Base-by-base conservation (phyloP, 2,329 filamentous ascomycete genomes). In the Fusarium ambrosium region DNA sequence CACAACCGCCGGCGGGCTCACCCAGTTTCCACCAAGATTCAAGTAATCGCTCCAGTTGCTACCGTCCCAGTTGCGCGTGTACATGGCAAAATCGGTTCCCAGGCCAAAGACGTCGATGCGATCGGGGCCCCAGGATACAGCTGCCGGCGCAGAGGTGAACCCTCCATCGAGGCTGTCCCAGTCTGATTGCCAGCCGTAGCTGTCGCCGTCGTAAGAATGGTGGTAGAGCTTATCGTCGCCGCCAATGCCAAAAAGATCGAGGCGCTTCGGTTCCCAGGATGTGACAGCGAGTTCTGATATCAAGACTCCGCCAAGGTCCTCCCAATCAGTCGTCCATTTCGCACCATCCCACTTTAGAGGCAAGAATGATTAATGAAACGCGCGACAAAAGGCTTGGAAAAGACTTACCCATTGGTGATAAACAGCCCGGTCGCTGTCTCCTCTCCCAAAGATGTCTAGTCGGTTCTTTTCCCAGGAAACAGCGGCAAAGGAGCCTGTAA, bases 71-170 rank as follows among this genome's bases (percentile, higher is more conserved):
- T 24, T 66, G 67, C 75, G 77, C 69, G 80, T 72, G 58, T 76
- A 74, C 68, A 77, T 77, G 8, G 68, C 70, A 20, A 70, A 70
- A 56, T 79, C 73, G 18, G 64, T 72, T 56, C 68, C 62, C 20
- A 72, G 68, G 66, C 71, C 76, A 69, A 74, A 81, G 41, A 81
- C 32, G 66, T 79, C 77, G 29, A 77, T 71, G 18, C 76, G 74
- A 22, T 73, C 69, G 24, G 66, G 45, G 45, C 78, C 74, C 79
- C 77, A 80, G 4, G 75, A 79, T 4, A 77, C 71, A 36, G 77
- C 65, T 1, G 76, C 68, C 6, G 74, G 73, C n/a, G 78, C 65
- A 32, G 66, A 72, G 22, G 66, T 51, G 56, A 64, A 70, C 18
- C n/a, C 66, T 41, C 78, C 77, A 7, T 62, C 55, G 22, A 74